phyloP scores from a whole-genome alignment of 192 early-diverging fungal genomes.

The Mortierella antarctica region DNA sequence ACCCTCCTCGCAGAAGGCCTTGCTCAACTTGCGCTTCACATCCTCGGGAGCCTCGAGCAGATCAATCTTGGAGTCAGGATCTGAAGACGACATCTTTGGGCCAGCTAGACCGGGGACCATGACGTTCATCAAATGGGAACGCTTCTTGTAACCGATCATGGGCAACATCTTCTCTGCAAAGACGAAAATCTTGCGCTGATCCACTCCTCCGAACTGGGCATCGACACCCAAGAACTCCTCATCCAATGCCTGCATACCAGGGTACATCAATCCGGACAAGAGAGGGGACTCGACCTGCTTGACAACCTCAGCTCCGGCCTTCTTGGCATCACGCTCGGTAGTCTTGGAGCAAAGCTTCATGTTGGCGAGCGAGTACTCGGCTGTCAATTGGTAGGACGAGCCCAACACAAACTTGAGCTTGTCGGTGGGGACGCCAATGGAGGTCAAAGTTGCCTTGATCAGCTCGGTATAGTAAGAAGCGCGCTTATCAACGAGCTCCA shows the following conservation, averaged over 20 bases:
- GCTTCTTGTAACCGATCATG: conserved; percentile 93
- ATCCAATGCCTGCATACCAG: conserved; percentile 96
- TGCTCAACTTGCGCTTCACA: conserved; percentile 88
- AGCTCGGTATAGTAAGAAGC: conserved; percentile 93
- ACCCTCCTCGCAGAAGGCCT: conserved; percentile 98
- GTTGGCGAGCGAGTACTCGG: conserved; percentile 92
- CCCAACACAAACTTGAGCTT: conserved; percentile 94
- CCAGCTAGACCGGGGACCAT: conserved; percentile 97
- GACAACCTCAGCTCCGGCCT: conserved; percentile 98
- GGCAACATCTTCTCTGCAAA: conserved; percentile 97
- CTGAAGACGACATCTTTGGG: conserved; percentile 96
- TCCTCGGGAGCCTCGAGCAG: conserved; percentile 86
- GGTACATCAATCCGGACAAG: conserved; percentile 96
- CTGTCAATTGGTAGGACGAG: conserved; percentile 88
- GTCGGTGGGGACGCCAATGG: conserved; percentile 95
- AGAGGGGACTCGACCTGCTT: conserved; percentile 92
- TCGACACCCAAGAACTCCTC: conserved; percentile 97
- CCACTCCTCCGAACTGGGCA: conserved; percentile 96
- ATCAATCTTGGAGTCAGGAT: conserved; percentile 98
- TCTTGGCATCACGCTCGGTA: conserved; percentile 96
- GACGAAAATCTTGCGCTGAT: conserved; percentile 99
- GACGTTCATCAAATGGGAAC: conserved; percentile 96
- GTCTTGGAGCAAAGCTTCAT: conserved; percentile 86
- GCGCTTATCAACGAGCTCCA: conserved; percentile 88
- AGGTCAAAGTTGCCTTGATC: conserved; percentile 90